Evolutionary conservation across 2,329 filamentous ascomycete species (phyloP).

Genomic region (Huntiella moniliformis): DNA sequence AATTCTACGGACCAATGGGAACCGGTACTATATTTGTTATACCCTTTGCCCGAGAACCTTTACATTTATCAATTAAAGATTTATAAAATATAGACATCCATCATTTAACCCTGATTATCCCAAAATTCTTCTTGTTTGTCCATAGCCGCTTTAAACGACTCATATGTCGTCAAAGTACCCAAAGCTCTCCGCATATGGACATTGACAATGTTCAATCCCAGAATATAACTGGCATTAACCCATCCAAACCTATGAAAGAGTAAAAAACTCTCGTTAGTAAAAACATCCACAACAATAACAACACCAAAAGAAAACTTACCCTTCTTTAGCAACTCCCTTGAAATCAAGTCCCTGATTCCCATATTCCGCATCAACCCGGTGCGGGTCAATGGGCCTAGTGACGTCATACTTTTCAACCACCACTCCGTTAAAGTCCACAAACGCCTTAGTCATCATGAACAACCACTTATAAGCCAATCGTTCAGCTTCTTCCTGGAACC

Average conservation of each 20-base stretch:
- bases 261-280: slow-evolving; percentile 16
- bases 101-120: neutral
- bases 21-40: neutral
- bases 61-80: neutral
- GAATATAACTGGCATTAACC: slow-evolving; percentile 97
- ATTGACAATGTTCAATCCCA: slow-evolving; percentile 73
- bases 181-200: slow-evolving; percentile 79
- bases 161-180: slow-evolving; percentile 71
- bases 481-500: slow-evolving; percentile 78
- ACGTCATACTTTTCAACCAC: slow-evolving; percentile 99
- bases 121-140: slow-evolving; percentile 33
- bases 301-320: slow-evolving; percentile 39
- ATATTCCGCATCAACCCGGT: slow-evolving; percentile 90
- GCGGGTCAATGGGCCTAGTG: slow-evolving; percentile 71
- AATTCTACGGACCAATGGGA: too few species aligned
- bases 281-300: neutral
- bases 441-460: slow-evolving; percentile 96
- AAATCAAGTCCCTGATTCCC: slow-evolving; percentile 93
- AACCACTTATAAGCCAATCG: slow-evolving; percentile 88
- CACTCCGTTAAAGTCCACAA: slow-evolving; percentile 95
- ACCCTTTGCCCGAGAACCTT: neutral
- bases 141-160: slow-evolving; percentile 57
- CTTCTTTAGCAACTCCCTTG: slow-evolving; percentile 88
- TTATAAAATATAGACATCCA: neutral
- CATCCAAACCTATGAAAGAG: slow-evolving; percentile 60